A percentile compares a stretch with the other conserved stretches of the same genome.
Evolutionary conservation across 2,329 filamentous ascomycete genomes (phyloP).

Genomic region (Elsinoe necatrix): DNA sequence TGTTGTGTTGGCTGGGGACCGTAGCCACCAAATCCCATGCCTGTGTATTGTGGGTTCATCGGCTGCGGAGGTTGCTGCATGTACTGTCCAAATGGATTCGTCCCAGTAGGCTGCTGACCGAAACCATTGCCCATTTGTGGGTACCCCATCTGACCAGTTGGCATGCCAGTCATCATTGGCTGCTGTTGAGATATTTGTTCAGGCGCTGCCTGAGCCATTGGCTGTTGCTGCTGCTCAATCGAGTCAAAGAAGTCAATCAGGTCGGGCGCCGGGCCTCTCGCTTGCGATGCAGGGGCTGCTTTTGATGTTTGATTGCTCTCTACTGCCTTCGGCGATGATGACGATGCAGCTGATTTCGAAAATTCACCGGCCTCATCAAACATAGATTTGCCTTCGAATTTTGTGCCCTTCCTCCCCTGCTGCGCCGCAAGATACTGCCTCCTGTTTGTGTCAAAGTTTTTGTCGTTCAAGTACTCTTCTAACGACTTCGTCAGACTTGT

Average conservation of each 20-base stretch:
- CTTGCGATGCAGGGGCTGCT: constrained; percentile 20
- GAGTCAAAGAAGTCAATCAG: constrained; percentile 93
- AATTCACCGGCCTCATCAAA: constrained; percentile 17
- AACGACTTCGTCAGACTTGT: constrained; percentile 82
- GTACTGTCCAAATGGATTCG: constrained; percentile 34
- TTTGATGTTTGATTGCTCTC: constrained; percentile 26
- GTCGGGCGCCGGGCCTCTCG: constrained; percentile 62
- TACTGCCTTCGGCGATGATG: constrained; percentile 28
- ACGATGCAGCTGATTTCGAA: constrained; percentile 26
- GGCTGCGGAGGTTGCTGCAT: constrained; percentile 38
- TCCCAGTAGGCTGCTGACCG: constrained; percentile 24
- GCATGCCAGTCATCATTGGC: constrained; percentile 36
- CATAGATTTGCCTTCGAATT: constrained; percentile 32
- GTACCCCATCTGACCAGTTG: constrained; percentile 38
- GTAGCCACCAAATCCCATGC: constrained; percentile 77
- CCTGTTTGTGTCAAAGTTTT: constrained; percentile 89
- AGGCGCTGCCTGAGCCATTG: constrained; percentile 34
- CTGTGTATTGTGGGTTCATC: constrained; percentile 56
- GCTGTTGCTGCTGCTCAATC: constrained; percentile 79
- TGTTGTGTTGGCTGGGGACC: constrained; percentile 55
- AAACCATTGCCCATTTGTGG: constrained; percentile 22
- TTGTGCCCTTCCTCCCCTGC: constrained; percentile 55
- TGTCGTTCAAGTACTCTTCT: constrained; percentile 88
- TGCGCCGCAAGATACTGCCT: constrained; percentile 86
- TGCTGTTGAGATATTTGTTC: constrained; percentile 24